These are phyloP conservation scores for Fragilaria radians DNA, from an alignment of 108 stramenopile species.

Conservation along the genomic window DNA sequence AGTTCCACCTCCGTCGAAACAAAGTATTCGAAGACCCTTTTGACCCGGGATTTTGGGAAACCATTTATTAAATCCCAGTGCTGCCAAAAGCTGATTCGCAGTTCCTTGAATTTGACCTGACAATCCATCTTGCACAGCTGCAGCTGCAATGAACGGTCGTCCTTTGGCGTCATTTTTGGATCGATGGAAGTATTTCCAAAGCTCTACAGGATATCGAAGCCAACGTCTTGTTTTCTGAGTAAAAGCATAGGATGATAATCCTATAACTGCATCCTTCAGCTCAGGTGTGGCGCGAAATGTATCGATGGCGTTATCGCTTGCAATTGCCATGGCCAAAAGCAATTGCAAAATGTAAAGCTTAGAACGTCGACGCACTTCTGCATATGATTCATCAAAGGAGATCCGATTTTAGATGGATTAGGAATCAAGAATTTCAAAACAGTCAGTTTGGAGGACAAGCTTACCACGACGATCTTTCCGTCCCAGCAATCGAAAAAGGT, in stretches of 20 bases:
- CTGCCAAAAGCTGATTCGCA: conserved; percentile 76
- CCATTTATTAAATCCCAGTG: conserved; percentile 79
- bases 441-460: background rate
- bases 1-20: conserved; percentile 70
- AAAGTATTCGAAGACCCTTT: conserved; percentile 46
- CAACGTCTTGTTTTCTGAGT: conserved; percentile 35
- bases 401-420: background rate
- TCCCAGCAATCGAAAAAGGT: background rate
- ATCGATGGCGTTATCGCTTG: conserved; percentile 69
- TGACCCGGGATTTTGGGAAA: conserved; percentile 71
- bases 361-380: conserved; percentile 50
- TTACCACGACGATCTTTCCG: conserved; percentile 27
- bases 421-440: background rate
- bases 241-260: conserved; percentile 52
- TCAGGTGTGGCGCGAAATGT: conserved; percentile 57
- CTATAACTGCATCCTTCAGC: conserved; percentile 51
- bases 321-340: conserved; percentile 63
- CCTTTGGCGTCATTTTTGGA: conserved; percentile 1
- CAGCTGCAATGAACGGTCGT: conserved; percentile 37
- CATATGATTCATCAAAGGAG: background rate
- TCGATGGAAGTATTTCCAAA: conserved; percentile 16
- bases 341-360: conserved; percentile 71
- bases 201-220: conserved; percentile 45
- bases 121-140: conserved; percentile 24
- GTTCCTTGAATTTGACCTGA: conserved; percentile 54